These are phyloP conservation scores for Pythium brassicae DNA, from an alignment of 352 stramenopile species.

Conservation along the genomic window DNA sequence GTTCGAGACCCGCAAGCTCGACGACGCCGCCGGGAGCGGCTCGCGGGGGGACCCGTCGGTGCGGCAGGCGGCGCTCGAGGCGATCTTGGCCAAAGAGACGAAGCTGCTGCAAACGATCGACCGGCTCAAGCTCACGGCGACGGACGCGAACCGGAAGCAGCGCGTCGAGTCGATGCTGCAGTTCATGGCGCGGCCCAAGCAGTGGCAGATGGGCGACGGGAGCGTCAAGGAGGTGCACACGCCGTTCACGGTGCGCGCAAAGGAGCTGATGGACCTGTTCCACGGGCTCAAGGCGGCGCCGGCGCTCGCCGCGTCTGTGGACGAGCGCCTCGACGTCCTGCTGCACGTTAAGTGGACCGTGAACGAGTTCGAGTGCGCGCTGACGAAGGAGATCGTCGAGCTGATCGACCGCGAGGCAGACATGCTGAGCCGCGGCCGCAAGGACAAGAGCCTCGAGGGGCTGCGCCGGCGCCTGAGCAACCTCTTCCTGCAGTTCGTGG, in stretches of 20 bases:
- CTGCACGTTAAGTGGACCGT: slow-evolving; percentile 93
- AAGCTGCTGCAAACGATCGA: slow-evolving; percentile 89
- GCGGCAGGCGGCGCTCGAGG: slow-evolving; percentile 42
- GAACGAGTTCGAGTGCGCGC: slow-evolving; percentile 87
- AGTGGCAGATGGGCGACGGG: slow-evolving; percentile 92
- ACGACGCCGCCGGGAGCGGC: slow-evolving; percentile 14
- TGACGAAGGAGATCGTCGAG: slow-evolving; percentile 89
- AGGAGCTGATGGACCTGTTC: slow-evolving; percentile 88
- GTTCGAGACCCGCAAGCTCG: slow-evolving; percentile 75
- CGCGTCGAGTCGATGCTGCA: slow-evolving; percentile 87
- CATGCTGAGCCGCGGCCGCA: slow-evolving; percentile 85
- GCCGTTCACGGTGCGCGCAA: slow-evolving; percentile 82
- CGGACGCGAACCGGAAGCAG: slow-evolving; percentile 70
- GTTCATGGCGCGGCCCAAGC: slow-evolving; percentile 86
- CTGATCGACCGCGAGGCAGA: slow-evolving; percentile 92
- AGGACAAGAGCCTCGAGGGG: slow-evolving; percentile 73
- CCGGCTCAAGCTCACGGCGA: slow-evolving; percentile 80
- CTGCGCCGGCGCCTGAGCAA: slow-evolving; percentile 84
- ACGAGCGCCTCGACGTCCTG: slow-evolving; percentile 89
- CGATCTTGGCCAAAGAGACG: slow-evolving; percentile 74
- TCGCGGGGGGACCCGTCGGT: slow-evolving; percentile 27
- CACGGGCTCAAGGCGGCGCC: slow-evolving; percentile 58
- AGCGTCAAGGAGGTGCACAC: slow-evolving; percentile 88
- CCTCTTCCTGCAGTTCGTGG: slow-evolving; percentile 91
- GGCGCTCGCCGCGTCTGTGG: slow-evolving; percentile 52